Base-by-base conservation (phyloP, 306 rosid species). In the Cucurbita ficifolia region DNA sequence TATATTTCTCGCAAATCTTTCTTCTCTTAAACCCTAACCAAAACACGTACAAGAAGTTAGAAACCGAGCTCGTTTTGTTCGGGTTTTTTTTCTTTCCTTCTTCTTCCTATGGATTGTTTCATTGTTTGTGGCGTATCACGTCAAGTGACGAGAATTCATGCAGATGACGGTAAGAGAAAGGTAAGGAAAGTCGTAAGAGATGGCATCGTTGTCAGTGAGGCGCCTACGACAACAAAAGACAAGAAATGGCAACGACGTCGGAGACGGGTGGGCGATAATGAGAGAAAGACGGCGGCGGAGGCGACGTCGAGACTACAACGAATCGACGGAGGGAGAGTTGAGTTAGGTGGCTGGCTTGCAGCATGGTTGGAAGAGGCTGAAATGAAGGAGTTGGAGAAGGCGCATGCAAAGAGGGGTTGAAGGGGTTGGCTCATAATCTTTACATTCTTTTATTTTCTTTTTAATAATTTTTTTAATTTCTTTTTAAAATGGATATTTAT, bases 311-410 rank as follows among this genome's bases (percentile, higher is more conserved):
- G 8, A 6, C 2, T 60, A 7, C 48, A 3, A 36, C 69, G 7
- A 49, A 13, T 18, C 8, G 24, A 7, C 0, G 12, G 14, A 62
- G 49, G 14, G 69, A 62, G 29, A 61, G 24, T 1, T 62, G 69
- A 9, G 69, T 8, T 4, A 7, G 69, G 69, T 4, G 49, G 69
- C 0, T 62, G 69, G 69, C 14, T 62, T 17, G 69, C 69, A 5
- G 69, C 49, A 9, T 62, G 69, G 69, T 38, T 36, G 16, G 48
- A 62, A 62, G 69, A 62, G 69, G 46, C 29, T 8, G 69, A 62
- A 38, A 14, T 17, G 7, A 61, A 60, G 6, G 45, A 14, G 11
- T 13, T 59, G 67, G 22, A 14, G 43, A 8, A 56, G 17, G 16
- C 10, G 33, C 9, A 5, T 1, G 6, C 68, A 17, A 49, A 36